Evolutionary conservation across 768 basidiomycete genomes (phyloP).

Genomic region (Leccinum fibrillosum): DNA sequence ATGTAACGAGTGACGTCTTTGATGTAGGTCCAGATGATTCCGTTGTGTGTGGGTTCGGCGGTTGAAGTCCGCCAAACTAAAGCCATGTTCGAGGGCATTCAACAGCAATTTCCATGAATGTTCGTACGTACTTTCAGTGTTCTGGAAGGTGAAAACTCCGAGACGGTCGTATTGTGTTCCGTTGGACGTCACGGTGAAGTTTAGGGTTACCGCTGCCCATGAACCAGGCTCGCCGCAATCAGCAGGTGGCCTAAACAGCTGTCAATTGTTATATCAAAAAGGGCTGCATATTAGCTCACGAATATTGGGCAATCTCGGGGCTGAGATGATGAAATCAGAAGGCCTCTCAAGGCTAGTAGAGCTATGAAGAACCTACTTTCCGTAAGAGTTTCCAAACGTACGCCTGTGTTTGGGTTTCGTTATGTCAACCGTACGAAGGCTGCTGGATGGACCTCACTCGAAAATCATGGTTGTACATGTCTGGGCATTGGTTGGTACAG

Average conservation of each 20-base stretch:
- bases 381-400: conserved; percentile 72
- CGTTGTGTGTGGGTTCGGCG: conserved; percentile 65
- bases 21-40: conserved; percentile 75
- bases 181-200: conserved; percentile 75
- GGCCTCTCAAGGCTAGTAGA: background rate
- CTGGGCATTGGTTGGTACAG: conserved; percentile 56
- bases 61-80: conserved; percentile 80
- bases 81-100: background rate
- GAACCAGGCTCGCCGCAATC: conserved; percentile 68
- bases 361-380: conserved; percentile 41
- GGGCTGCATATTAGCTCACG: conserved; percentile 36
- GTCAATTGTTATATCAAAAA: background rate
- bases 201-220: conserved; percentile 73
- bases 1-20: conserved; percentile 75
- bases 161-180: conserved; percentile 76
- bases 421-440: background rate
- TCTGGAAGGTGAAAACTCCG: conserved; percentile 70
- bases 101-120: background rate
- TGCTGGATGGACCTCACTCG: conserved; percentile 39
- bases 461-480: conserved; percentile 65
- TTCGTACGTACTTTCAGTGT: conserved; percentile 62
- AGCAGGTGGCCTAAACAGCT: conserved; percentile 54
- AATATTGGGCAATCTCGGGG: conserved; percentile 60
- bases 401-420: conserved; percentile 38
- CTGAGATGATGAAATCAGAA: conserved; percentile 30